Evolutionary conservation across 1,284 basidiomycete species (phyloP).

Genomic region (Kalmanozyma brasiliensis): DNA sequence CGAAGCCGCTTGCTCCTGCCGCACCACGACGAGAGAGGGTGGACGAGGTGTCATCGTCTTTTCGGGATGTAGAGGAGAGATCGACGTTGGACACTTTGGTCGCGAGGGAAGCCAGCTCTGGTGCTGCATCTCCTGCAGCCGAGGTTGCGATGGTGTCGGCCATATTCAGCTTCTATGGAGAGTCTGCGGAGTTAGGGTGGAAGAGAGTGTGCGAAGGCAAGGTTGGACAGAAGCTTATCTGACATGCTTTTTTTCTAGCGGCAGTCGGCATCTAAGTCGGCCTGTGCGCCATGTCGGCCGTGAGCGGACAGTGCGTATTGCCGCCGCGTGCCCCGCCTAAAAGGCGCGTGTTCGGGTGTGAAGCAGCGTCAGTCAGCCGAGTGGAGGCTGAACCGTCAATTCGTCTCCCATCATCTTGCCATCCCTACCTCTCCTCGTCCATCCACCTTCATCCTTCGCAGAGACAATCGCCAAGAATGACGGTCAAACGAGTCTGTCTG

Average conservation of each 20-base stretch:
- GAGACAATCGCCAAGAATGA: slow-evolving; percentile 5
- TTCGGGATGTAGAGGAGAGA: slow-evolving; percentile 4
- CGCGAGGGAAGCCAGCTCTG: slow-evolving; percentile 14
- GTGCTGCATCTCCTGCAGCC: slow-evolving; percentile 4
- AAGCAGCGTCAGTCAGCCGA: too few relatives aligned
- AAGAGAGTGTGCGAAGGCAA: neutral
- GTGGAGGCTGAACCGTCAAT: too few relatives aligned
- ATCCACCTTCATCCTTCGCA: neutral
- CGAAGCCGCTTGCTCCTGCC: slow-evolving; percentile 10
- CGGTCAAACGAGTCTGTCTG: slow-evolving; percentile 4
- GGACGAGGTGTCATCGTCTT: slow-evolving; percentile 7
- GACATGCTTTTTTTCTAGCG: too few relatives aligned
- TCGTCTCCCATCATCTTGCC: neutral
- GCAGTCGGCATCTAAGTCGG: too few relatives aligned
- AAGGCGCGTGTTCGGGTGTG: too few relatives aligned
- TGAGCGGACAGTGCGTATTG: too few relatives aligned
- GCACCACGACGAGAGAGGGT: slow-evolving; percentile 46
- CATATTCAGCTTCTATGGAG: slow-evolving; percentile 13
- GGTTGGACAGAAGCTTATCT: too few relatives aligned
- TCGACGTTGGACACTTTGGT: slow-evolving; percentile 8
- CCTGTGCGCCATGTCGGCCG: too few relatives aligned
- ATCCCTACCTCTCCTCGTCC: neutral
- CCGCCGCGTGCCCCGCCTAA: too few relatives aligned
- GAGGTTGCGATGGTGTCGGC: slow-evolving; percentile 2
- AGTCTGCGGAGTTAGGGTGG: neutral